Base-by-base conservation (phyloP, 441 rosid species). In the Populus hybrid region DNA sequence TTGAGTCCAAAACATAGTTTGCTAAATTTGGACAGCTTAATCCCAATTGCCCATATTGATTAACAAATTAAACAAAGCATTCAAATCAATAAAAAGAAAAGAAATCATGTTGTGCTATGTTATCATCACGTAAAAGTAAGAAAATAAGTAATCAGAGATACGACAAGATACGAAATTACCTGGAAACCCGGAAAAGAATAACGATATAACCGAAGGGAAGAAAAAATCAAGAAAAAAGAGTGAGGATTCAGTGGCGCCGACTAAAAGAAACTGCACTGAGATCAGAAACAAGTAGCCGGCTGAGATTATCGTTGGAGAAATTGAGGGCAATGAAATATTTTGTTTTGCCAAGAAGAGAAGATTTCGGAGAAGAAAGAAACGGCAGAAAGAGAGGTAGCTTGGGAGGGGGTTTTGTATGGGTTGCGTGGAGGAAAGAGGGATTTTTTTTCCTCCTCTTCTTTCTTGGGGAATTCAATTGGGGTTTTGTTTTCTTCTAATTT, bases 121-220 rank as follows among this genome's bases (percentile, higher is more conserved):
- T 53, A 53, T 18, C 61, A 50, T 32, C 67, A 69, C 50, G 50
- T 23, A 67, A 38, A 50, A 71, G 32, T 36, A 32, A 26, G 14
- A 65, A 63, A 74, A 78, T 50, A 7, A 78, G 40, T 59, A 28
- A 53, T 73, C 40, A 11, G 63, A 76, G 53, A 42, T 75, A 23
- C 21, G 38, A 76, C 68, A 75, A 75, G 70, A 77, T 32, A 61
- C 50, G 71, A 84, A 74, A 72, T 78, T 79, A 88, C 89, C 90
- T 79, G 84, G 73, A 42, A 69, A 78, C 79, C 84, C 84, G 82
- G 73, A 36, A 36, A 68, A 36, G 70, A 67, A 77, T 21, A 66
- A 70, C 14, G 38, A 78, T 75, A 50, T 50, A 50, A 50, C 57
- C 57, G 18, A 50, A 50, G 57, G 57, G 57, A 50, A 26, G 35